Percentiles rank a stretch among this genome's conserved stretches.
Conservation (phyloP, 768 basidiomycete genomes). For the Boletus reticuloceps region DNA sequence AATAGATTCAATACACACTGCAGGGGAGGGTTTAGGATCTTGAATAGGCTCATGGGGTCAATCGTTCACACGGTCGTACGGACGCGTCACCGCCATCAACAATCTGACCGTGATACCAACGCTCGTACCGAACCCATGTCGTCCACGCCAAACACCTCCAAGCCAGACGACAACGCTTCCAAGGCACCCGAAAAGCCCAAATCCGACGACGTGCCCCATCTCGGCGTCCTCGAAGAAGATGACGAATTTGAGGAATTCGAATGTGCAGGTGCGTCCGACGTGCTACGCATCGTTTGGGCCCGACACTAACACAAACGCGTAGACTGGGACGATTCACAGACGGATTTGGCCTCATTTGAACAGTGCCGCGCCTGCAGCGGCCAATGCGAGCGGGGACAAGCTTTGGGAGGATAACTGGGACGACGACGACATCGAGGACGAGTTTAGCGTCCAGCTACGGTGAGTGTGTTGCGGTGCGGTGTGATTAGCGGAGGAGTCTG, state of each 20-base stretch:
- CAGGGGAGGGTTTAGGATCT: no score
- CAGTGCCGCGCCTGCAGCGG: conserved; percentile 69
- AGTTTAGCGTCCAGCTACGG: conserved; percentile 95
- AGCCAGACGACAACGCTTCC: conserved; percentile 31
- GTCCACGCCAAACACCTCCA: conserved; percentile 47
- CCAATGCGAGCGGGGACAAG: conserved; percentile 81
- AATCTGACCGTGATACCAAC: not conserved
- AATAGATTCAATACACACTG: conserved; percentile 2
- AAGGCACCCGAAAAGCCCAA: conserved; percentile 37
- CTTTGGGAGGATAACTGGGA: conserved; percentile 99
- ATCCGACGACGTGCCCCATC: conserved; percentile 53
- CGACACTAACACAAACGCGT: not conserved
- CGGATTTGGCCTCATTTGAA: conserved; percentile 77
- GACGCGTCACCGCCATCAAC: conserved; percentile 7
- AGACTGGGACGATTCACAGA: conserved; percentile 90
- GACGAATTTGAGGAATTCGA: conserved; percentile 96
- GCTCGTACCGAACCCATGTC: conserved; percentile 32
- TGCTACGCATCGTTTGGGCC: not conserved
- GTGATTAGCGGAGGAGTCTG: no score
- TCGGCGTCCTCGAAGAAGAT: conserved; percentile 94
- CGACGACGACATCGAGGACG: conserved; percentile 97
- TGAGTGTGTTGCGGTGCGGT: conserved; percentile 25
- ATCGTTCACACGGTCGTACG: conserved; percentile 20
- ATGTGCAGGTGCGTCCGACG: conserved; percentile 69
- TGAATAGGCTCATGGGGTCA: not conserved